Evolutionary conservation across 306 rosid species (phyloP), one percentile per base, ranked within the genome.

Genomic region (Medicago arabica): DNA sequence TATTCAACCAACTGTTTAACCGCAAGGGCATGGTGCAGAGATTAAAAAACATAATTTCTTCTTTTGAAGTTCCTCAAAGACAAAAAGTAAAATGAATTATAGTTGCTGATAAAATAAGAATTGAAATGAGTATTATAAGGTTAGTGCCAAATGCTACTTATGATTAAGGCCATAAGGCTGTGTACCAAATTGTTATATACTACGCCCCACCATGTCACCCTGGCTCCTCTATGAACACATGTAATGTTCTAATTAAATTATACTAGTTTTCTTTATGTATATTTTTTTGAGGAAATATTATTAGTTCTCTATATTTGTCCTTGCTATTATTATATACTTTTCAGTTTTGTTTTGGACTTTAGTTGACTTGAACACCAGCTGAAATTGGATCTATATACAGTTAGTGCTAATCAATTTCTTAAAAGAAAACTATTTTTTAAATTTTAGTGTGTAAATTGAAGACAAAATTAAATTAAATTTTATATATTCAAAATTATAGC

Each of bases 321-420:
- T 72, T 44, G 57, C 61, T 68, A 51, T 16, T 40, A 40, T 67
- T 23, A 25, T 25, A 4, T 61, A 70, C 4, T n/a, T 34, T 31
- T 59, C 58, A 28, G 43, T 47, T 69, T 82, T 17, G 74, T 67
- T 65, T 78, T 44, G 80, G 43, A 71, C 2, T 65, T 50, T 25
- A 28, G 14, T 39, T 5, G 61, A 80, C 34, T 44, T 10, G 50
- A 13, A 54, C 28, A 51, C 31, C 46, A 36, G 46, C 36, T 21
- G 57, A 44, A 34, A 58, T 38, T 15, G 57, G 46, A 2, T 59
- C 4, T 17, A 6, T 17, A 54, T 9, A 9, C 6, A 8, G 4
- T 16, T 10, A 3, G 0, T 9, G 5, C 19, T 51, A 51, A 19
- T n/a, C 4, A 51, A 51, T 47, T 34, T 34, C 38, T 34, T 1